Evolutionary conservation across 2,329 filamentous ascomycete genomes (phyloP), one percentile per base, ranked within the genome.

Genomic region (Escovopsis sp.): DNA sequence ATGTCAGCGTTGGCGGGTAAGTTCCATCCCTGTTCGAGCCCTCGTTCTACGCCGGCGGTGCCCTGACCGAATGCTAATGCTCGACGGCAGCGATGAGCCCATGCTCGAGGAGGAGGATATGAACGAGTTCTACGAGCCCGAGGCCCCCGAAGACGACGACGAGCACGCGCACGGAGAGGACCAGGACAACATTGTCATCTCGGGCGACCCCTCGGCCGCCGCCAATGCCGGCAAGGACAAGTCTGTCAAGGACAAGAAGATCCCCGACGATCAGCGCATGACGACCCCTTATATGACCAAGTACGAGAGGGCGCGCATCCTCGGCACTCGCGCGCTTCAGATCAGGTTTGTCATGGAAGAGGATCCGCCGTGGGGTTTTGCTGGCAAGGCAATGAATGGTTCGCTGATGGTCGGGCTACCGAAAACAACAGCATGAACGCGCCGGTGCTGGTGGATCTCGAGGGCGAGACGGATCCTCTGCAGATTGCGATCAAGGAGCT

Each of bases 201-300:
- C 75, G 12, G 77, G 76, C 52, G 78, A 82, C 55, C 72, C 75
- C 15, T 70, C 73, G 30, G 77, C 77, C 23, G 64, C 68, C 1
- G 75, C 75, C 32, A 73, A 71, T 56, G 65, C 65, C 44, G 61
- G 65, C 45, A 74, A 71, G 58, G 70, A 75, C 42, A 74, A 73
- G 57, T 68, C 69, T 39, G 66, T 72, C 56, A 79, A 78, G 58
- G 75, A 88, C 65, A 95, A 93, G 75, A 93, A 86, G 67, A 89
- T 98, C 40, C 75, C 87, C 44, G 84, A 85, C 52, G 84, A 88
- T 51, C 77, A 94, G 65, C 79, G 91, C 54, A 83, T 77, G 23
- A 98, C 91, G 8, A 98, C 91, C 26, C 91, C 89, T 3, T 98
- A 95, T 67, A 94, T 98, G 89, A 98, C 91, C 52, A 98, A 98